A percentile compares a stretch with the other conserved stretches of the same genome.
Conservation (phyloP, 345 rosid species). For the Salix udensis region DNA sequence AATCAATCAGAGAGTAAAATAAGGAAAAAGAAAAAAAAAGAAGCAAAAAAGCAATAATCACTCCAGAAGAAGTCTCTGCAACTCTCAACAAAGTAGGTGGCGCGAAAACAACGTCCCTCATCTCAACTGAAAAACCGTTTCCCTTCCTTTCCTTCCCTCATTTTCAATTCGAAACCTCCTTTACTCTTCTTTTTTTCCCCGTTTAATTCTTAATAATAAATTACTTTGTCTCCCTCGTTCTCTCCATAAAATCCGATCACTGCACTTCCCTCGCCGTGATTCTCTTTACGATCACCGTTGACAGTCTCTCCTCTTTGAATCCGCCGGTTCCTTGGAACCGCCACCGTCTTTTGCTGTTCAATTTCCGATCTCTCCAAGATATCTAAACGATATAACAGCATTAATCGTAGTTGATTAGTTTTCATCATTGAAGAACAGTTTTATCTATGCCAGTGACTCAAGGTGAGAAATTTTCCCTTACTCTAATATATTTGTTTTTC, state of each 20-base stretch:
- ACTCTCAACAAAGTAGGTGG: conserved; percentile 42
- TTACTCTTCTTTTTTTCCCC: background rate
- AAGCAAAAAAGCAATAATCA: background rate
- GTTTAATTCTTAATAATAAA: background rate
- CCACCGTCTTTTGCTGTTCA: background rate
- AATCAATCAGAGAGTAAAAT: too few relatives aligned
- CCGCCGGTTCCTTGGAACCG: background rate
- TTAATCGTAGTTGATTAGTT: background rate
- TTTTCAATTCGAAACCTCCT: background rate
- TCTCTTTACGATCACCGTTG: background rate
- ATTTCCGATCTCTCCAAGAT: background rate
- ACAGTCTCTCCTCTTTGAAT: background rate
- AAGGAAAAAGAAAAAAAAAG: too few relatives aligned
- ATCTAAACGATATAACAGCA: background rate
- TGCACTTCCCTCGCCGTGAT: background rate
- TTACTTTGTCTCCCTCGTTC: background rate
- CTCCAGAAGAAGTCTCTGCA: background rate
- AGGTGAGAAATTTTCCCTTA: conserved; percentile 4
- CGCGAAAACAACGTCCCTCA: conserved; percentile 65
- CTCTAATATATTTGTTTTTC: background rate
- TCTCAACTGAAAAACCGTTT: conserved; percentile 34
- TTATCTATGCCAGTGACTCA: background rate
- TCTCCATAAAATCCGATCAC: background rate
- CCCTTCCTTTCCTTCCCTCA: conserved; percentile 3
- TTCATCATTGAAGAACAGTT: background rate